These are phyloP conservation scores for Scheffersomyces amazonensis DNA, from an alignment of 805 yeast genomes.

Conservation along the genomic window DNA sequence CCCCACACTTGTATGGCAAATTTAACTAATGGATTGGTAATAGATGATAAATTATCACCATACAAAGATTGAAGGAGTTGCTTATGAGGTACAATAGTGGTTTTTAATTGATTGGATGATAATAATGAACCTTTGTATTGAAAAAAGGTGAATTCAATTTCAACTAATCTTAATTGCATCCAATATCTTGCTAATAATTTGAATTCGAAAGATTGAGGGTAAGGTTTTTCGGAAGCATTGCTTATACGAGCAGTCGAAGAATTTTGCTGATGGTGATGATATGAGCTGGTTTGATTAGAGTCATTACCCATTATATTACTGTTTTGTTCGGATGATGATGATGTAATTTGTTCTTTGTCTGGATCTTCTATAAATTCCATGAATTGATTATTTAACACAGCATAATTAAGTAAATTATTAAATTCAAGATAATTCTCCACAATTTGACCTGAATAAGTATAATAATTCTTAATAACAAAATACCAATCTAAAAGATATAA, in stretches of 20 bases:
- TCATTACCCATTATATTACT: background rate
- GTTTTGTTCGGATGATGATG: background rate
- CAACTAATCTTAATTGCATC: conserved; percentile 27
- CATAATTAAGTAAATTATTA: conserved; percentile 19
- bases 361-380: conserved; percentile 15
- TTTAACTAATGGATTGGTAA: conserved; percentile 5
- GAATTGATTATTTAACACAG: conserved; percentile 15
- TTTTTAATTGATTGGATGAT: conserved; percentile 19
- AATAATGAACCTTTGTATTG: conserved; percentile 25
- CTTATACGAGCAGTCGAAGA: background rate
- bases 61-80: conserved; percentile 14
- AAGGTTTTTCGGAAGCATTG: background rate
- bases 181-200: conserved; percentile 17
- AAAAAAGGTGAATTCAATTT: conserved; percentile 22
- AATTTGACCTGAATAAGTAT: conserved; percentile 13
- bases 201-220: conserved; percentile 11
- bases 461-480: conserved; percentile 18
- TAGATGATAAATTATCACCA: conserved; percentile 9
- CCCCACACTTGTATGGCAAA: conserved; percentile 14
- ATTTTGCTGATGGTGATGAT: background rate
- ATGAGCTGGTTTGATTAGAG: background rate
- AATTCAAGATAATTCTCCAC: conserved; percentile 26
- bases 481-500: conserved; percentile 24
- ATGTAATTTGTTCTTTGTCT: conserved; percentile 5
- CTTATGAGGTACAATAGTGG: conserved; percentile 22